Evolutionary conservation across 441 rosid genomes (phyloP), one percentile per base, ranked within the genome.

Genomic region (Populus trichocarpa): DNA sequence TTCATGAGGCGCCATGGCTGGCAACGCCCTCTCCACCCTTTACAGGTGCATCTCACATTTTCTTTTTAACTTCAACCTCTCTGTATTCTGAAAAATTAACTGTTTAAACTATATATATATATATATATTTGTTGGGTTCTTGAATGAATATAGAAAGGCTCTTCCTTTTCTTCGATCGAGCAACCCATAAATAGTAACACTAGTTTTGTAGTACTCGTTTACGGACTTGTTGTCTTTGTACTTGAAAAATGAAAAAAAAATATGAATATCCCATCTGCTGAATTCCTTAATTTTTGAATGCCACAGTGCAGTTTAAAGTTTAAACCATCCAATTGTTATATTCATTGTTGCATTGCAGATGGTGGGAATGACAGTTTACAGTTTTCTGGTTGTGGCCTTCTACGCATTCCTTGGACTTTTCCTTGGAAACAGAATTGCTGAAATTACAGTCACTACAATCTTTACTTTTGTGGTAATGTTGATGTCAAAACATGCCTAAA

Each of bases 21-120:
- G 98, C 95, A 96, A 86, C 89, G 90, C 57, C 99, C 97, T 68
- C 82, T 94, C 71, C 97, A 96, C 69, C 93, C 91, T 73, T 77
- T 96, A 65, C 98, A 92, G 98, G 99, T 92, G 75, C 64, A 30
- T 8, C 22, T 67, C 71, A n/a, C 13, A 9, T 18, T 57, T 40
- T 26, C 16, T 75, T 42, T 42, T 40, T 12, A 36, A 23, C 6
- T 20, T 38, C 50, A 33, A 6, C n/a, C 13, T 36, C 9, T 69
- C 16, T 70, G 57, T 7, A 38, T 35, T 22, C 9, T 70, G 23
- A 33, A 35, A 36, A n/a, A 30, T 2, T 46, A n/a, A n/a, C 12
- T n/a, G 5, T 35, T 69, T 35, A 69, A 36, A 36, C 22, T 69
- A 2, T 32, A 1, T 7, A 3, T 66, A 25, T 1, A 12, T 13